Conservation (phyloP, 176 grass and related monocot genomes). For the Avena eriantha region DNA sequence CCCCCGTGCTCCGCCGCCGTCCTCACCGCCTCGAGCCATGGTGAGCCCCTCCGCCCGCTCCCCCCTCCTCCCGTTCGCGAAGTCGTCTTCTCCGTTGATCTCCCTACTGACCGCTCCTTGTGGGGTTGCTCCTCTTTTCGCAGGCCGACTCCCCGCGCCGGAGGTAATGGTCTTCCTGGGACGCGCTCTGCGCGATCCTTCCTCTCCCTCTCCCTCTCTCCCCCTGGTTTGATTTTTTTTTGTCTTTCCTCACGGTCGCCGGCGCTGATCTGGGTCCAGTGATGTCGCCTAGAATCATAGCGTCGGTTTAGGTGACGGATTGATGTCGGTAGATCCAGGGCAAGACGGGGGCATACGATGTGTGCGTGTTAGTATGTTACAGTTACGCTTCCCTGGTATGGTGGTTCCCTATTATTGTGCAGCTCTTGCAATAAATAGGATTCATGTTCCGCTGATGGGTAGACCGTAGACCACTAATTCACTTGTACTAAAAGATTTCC, state of each 20-base stretch:
- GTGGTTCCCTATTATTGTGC: neutral
- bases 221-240: too few species aligned
- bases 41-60: conserved; percentile 4
- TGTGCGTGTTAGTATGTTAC: neutral
- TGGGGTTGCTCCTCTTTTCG: neutral
- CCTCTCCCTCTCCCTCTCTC: neutral
- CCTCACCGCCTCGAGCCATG: conserved; percentile 18
- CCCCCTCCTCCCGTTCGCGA: neutral
- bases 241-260: neutral
- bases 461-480: neutral
- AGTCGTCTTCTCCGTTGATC: neutral
- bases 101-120: conserved; percentile 13
- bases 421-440: neutral
- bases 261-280: neutral
- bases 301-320: neutral
- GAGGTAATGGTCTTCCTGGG: conserved; percentile 41
- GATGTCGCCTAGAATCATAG: neutral
- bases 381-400: neutral
- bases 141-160: conserved; percentile 72
- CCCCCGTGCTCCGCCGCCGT: neutral
- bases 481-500: neutral
- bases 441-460: neutral
- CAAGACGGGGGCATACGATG: neutral
- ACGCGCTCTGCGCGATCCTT: neutral
- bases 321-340: neutral